Conservation (phyloP, 1,284 basidiomycete species). For the Porogramme epimiltina region DNA sequence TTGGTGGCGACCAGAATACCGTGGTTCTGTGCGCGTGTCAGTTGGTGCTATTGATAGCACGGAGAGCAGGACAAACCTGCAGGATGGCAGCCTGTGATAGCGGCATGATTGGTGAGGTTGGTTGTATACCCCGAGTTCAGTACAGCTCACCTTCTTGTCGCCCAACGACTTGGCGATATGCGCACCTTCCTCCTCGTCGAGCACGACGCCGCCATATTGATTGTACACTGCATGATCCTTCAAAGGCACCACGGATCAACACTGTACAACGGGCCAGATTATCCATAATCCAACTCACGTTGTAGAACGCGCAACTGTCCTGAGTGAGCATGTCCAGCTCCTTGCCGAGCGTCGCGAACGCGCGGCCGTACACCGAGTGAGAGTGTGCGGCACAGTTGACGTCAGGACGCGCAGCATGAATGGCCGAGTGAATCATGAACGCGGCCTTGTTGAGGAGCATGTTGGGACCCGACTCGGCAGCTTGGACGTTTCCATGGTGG, state of each 20-base stretch:
- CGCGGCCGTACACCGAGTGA: constrained; percentile 63
- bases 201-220: constrained; percentile 59
- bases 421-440: constrained; percentile 54
- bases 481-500: constrained; percentile 49
- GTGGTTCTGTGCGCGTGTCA: constrained; percentile 50
- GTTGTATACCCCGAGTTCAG: background rate
- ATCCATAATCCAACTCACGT: constrained; percentile 21
- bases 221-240: constrained; percentile 43
- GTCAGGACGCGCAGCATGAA: constrained; percentile 63
- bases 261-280: background rate
- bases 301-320: constrained; percentile 49
- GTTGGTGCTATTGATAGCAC: too few relatives aligned
- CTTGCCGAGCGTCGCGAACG: constrained; percentile 60
- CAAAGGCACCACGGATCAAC: background rate
- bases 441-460: constrained; percentile 48
- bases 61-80: constrained; percentile 20
- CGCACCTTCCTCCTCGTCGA: constrained; percentile 56
- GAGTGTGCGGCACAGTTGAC: constrained; percentile 66
- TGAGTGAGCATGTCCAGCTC: constrained; percentile 56
- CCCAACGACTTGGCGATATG: constrained; percentile 58
- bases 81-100: constrained; percentile 28
- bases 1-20: constrained; percentile 53
- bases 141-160: constrained; percentile 38
- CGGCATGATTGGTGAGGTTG: too few relatives aligned
- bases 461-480: constrained; percentile 39